Evolutionary conservation across 2,329 filamentous ascomycete species (phyloP).

Genomic region (Colletotrichum spinosum): DNA sequence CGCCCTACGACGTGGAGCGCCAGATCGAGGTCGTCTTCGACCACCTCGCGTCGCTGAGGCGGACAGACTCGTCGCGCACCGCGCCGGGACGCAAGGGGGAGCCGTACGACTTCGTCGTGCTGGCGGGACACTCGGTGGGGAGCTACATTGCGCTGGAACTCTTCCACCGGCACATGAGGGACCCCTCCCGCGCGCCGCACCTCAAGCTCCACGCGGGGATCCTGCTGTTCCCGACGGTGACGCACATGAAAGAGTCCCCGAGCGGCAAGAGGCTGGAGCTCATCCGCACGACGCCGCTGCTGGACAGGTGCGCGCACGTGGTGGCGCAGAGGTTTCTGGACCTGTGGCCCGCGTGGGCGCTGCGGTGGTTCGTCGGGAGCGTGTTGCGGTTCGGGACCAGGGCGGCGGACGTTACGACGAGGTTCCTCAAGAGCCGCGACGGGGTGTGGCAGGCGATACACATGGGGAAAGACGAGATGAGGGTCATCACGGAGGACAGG

Average conservation of each 20-base stretch:
- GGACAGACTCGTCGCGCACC: conserved; percentile 42
- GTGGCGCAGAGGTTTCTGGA: conserved; percentile 55
- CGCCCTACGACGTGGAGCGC: conserved; percentile 64
- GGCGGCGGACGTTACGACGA: conserved; percentile 62
- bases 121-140: conserved; percentile 82
- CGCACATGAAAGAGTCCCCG: conserved; percentile 74
- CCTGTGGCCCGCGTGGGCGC: conserved; percentile 51
- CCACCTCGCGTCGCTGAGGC: conserved; percentile 47
- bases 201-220: conserved; percentile 65
- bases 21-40: conserved; percentile 61
- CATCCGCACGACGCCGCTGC: conserved; percentile 54
- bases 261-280: conserved; percentile 65
- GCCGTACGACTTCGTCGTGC: conserved; percentile 68
- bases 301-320: conserved; percentile 55
- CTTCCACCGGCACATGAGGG: conserved; percentile 65
- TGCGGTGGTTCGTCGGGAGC: conserved; percentile 56
- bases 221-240: conserved; percentile 79
- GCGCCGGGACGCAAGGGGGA: conserved; percentile 45
- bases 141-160: conserved; percentile 78
- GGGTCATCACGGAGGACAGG: conserved; percentile 66
- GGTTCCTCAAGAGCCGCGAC: conserved; percentile 66
- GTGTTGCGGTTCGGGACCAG: conserved; percentile 61
- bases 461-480: conserved; percentile 70
- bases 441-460: conserved; percentile 71
- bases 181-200: conserved; percentile 47